phyloP scores from a whole-genome alignment of 73 alveolate genomes.

The Paramecium caudatum region DNA sequence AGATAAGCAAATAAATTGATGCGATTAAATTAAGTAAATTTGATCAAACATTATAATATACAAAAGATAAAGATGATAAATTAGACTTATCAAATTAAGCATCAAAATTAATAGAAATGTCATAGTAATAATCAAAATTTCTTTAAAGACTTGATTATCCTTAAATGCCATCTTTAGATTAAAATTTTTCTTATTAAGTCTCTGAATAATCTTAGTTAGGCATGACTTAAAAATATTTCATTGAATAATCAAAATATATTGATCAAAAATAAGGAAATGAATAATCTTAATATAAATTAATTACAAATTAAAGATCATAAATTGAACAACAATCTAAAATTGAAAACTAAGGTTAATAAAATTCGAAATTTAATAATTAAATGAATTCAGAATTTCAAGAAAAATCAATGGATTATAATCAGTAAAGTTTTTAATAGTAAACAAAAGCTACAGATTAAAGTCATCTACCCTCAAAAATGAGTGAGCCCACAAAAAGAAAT shows the following conservation, averaged over 20 bases:
- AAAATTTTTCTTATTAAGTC: constrained; percentile 23
- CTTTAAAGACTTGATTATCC: constrained; percentile 7
- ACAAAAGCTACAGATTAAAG: not conserved
- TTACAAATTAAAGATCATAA: no score
- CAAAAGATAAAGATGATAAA: not conserved
- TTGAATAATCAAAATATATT: no score
- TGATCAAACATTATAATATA: not conserved
- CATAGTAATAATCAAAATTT: not conserved
- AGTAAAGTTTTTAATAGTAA: not conserved
- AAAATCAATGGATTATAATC: constrained; percentile 10
- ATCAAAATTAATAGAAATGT: constrained; percentile 7
- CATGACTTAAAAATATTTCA: no score
- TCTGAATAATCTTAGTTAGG: no score
- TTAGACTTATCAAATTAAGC: not conserved
- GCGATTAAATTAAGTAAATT: constrained; percentile 8
- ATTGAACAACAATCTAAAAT: constrained; percentile 10
- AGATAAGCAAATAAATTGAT: constrained; percentile 28
- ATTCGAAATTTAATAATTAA: not conserved
- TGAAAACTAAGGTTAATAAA: not conserved
- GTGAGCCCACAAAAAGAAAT: constrained; percentile 35
- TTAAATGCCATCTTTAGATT: not conserved
- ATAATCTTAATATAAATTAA: no score
- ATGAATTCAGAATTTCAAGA: constrained; percentile 11
- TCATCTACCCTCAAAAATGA: constrained; percentile 10
- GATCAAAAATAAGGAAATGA: no score